A percentile compares a stretch with the other conserved stretches of the same genome.
Conservation (phyloP, 192 early-diverging fungal species). For the Entomortierella lignicola region DNA sequence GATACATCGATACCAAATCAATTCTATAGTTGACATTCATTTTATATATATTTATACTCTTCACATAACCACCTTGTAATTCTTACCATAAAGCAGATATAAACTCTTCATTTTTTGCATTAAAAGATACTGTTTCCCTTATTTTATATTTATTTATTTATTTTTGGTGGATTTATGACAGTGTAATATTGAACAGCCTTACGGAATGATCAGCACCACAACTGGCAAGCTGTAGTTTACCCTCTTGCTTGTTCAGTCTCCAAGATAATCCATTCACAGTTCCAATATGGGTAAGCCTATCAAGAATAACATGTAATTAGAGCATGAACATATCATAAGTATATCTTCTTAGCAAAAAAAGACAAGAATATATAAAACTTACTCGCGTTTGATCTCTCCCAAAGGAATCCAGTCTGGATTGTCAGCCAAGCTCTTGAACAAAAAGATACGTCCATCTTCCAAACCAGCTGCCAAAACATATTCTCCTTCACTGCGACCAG, state of each 20-base stretch:
- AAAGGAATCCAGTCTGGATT: slow-evolving; percentile 51
- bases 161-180: slow-evolving; percentile 6
- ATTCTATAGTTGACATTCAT: too few species aligned
- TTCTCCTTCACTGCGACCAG: slow-evolving; percentile 31
- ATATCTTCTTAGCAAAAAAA: too few species aligned
- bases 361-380: slow-evolving; percentile 24
- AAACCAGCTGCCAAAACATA: slow-evolving; percentile 85
- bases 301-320: too few species aligned
- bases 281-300: slow-evolving; percentile 63
- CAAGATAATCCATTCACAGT: slow-evolving; percentile 73
- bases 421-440: slow-evolving; percentile 55
- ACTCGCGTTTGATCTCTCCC: slow-evolving; percentile 58
- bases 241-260: slow-evolving; percentile 56
- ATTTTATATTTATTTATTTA: neutral
- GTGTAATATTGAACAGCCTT: slow-evolving; percentile 67
- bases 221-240: slow-evolving; percentile 69
- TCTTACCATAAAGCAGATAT: too few species aligned
- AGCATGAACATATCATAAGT: too few species aligned
- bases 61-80: too few species aligned
- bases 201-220: slow-evolving; percentile 82
- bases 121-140: too few species aligned
- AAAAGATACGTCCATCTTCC: slow-evolving; percentile 82
- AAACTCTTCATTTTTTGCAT: too few species aligned
- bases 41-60: too few species aligned
- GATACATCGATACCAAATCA: too few species aligned